Base-by-base conservation (phyloP, 2,329 filamentous ascomycete genomes). In the Trichoderma arundinaceum region DNA sequence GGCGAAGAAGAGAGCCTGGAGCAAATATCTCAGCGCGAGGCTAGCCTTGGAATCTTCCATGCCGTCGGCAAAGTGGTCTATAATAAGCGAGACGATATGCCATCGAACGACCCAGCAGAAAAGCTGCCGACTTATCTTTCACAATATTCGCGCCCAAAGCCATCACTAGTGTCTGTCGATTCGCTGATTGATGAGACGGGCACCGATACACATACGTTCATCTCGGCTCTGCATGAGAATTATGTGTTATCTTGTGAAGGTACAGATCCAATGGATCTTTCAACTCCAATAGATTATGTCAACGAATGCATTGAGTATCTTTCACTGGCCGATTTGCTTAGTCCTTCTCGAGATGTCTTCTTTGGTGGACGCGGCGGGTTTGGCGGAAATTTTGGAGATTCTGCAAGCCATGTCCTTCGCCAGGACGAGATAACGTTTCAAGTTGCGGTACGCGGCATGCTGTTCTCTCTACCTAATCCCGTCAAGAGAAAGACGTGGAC, bases 351-450 rank as follows among this genome's bases (percentile, higher is more conserved):
- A 75, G 87, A 89, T 68, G 79, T 86, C 12, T 89, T 88, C 68
- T 91, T 92, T 68, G 86, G 87, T 22, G 86, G 86, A 0, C 80
- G 83, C 43, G 86, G 88, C 3, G 81, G 83, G 28, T 82, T 74
- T 77, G 48, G 61, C 7, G 62, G 65, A 78, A 38, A 71, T 69
- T 84, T 79, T 72, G 82, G 78, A 79, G 82, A 89, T 75, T 82
- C 84, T 0, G 86, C 85, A 19, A 87, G 88, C 61, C 94, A 97
- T 67, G 84, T 89, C 13, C 79, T 98, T 9, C 89, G 94, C 7
- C 94, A 98, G 77, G 93, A 97, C 69, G 95, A 99, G 74, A 94
- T 99, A 74, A 89, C 91, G 28, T 98, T 97, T 69, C 92, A 99
- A 70, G 89, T 94, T 17, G 93, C 93, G 4, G 92, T 96, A 0